phyloP scores from a whole-genome alignment of 129 eudicot genomes.

The Lactuca saligna region DNA sequence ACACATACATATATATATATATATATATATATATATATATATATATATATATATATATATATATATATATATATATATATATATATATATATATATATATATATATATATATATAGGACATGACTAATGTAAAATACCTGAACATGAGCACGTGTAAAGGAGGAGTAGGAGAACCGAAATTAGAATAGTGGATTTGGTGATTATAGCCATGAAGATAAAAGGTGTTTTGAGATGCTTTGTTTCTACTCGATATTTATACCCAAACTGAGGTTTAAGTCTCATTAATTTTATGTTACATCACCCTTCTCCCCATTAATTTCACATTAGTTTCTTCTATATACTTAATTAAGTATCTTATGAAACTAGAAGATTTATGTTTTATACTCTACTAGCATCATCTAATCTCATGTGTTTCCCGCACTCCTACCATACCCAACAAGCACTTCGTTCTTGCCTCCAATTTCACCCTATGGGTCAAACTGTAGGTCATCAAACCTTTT shows the following conservation, averaged over 20 bases:
- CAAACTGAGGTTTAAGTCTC: not conserved
- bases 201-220: not conserved
- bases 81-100: too few species aligned
- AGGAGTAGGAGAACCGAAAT: not conserved
- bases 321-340: not conserved
- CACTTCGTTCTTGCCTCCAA: too few species aligned
- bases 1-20: too few species aligned
- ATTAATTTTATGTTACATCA: not conserved
- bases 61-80: too few species aligned
- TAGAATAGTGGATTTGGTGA: not conserved
- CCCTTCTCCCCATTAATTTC: not conserved
- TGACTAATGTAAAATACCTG: not conserved
- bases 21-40: too few species aligned
- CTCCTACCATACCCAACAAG: too few species aligned
- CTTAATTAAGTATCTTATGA: not conserved
- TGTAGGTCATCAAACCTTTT: too few species aligned
- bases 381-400: too few species aligned
- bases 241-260: not conserved
- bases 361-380: not conserved
- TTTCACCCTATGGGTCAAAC: too few species aligned
- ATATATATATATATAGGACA: too few species aligned
- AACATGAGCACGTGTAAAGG: not conserved
- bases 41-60: too few species aligned
- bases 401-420: too few species aligned
- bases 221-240: not conserved